Evolutionary conservation across 164 flowering plant species (phyloP).

Genomic region (Macadamia tetraphylla): DNA sequence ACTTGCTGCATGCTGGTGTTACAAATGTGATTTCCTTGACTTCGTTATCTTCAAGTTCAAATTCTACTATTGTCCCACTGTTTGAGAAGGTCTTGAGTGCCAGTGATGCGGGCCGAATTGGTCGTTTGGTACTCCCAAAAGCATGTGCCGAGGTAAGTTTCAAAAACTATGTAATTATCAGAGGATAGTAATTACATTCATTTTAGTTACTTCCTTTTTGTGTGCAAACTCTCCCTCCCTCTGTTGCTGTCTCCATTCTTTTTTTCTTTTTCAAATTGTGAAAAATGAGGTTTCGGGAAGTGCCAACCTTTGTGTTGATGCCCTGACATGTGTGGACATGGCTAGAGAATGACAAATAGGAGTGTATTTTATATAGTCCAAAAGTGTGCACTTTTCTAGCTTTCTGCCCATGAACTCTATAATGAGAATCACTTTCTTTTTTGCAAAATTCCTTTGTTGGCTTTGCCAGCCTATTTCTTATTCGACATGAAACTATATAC

Average conservation of each 20-base stretch:
- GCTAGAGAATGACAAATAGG: too few relatives aligned
- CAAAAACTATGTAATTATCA: too few relatives aligned
- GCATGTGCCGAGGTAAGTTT: slow-evolving; percentile 94
- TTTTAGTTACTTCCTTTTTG: too few relatives aligned
- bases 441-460: background rate
- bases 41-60: slow-evolving; percentile 43
- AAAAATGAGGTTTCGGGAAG: too few relatives aligned
- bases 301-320: too few relatives aligned
- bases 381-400: background rate
- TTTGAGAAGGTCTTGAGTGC: slow-evolving; percentile 98
- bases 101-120: slow-evolving; percentile 99
- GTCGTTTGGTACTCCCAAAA: slow-evolving; percentile 96
- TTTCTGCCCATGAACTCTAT: slow-evolving; percentile 4
- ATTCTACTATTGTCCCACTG: slow-evolving; percentile 80
- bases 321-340: too few relatives aligned
- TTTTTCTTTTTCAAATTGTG: too few relatives aligned
- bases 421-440: background rate
- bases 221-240: too few relatives aligned
- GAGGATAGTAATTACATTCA: too few relatives aligned
- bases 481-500: slow-evolving; percentile 13
- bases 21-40: slow-evolving; percentile 33
- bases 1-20: background rate
- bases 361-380: too few relatives aligned
- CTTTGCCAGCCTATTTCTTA: slow-evolving; percentile 6
- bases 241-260: too few relatives aligned